Conservation (phyloP, 148 eudicot species). For the Diospyros kaki region DNA sequence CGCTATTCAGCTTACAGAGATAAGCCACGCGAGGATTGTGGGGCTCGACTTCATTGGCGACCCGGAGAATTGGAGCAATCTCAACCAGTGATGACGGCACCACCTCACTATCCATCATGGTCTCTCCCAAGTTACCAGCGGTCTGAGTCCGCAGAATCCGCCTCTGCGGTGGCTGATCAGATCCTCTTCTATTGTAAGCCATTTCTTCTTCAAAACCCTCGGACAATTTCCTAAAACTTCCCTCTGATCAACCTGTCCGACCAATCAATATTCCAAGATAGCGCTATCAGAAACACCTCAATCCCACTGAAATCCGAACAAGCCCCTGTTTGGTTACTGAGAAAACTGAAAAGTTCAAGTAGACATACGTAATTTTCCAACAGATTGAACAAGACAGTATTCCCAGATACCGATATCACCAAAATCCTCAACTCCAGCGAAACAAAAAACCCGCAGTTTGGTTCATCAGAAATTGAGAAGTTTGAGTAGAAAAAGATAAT, state of each 20-base stretch:
- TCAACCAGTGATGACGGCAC: slow-evolving; percentile 66
- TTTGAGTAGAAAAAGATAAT: not conserved
- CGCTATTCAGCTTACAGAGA: slow-evolving; percentile 37
- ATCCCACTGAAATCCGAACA: not conserved
- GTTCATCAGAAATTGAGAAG: slow-evolving; percentile 3
- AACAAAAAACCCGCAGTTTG: not conserved
- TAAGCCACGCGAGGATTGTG: slow-evolving; percentile 60
- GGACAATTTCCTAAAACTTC: slow-evolving; percentile 1
- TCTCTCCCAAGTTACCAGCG: slow-evolving; percentile 53
- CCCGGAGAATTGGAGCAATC: slow-evolving; percentile 72
- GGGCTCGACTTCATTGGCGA: slow-evolving; percentile 65
- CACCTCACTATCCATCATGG: slow-evolving; percentile 67
- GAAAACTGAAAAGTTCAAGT: not conserved
- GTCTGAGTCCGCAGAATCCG: slow-evolving; percentile 54
- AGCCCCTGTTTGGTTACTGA: slow-evolving; percentile 5
- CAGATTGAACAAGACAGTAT: not conserved
- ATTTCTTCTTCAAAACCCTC: slow-evolving; percentile 17
- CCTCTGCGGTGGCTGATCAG: slow-evolving; percentile 36
- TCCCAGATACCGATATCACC: not conserved
- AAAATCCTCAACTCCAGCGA: not conserved
- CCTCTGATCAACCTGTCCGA: slow-evolving; percentile 19
- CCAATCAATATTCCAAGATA: slow-evolving; percentile 1
- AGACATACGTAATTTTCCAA: not conserved
- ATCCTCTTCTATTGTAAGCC: slow-evolving; percentile 47
- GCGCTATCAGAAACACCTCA: not conserved